Evolutionary conservation across 2,329 filamentous ascomycete species (phyloP).

Genomic region (Stemphylium beticola): DNA sequence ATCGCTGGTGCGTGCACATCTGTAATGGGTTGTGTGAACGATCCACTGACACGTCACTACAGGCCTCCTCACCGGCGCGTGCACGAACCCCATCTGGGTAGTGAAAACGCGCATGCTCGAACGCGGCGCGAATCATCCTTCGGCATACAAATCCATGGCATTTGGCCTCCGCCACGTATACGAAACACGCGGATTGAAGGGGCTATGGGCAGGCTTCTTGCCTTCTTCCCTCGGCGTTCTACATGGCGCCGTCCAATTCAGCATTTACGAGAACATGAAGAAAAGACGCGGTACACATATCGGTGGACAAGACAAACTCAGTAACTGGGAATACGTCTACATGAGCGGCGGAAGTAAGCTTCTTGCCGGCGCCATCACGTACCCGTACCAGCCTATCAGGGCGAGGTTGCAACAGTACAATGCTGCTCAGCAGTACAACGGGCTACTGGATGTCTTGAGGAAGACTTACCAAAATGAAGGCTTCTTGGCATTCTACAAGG

Average conservation of each 20-base stretch:
- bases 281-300: slow-evolving; percentile 59
- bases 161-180: slow-evolving; percentile 73
- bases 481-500: slow-evolving; percentile 84
- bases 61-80: slow-evolving; percentile 76
- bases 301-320: slow-evolving; percentile 55
- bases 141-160: slow-evolving; percentile 81
- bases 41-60: slow-evolving; percentile 14
- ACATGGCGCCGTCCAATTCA: slow-evolving; percentile 94
- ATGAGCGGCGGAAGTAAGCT: slow-evolving; percentile 84
- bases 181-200: slow-evolving; percentile 72
- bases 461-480: slow-evolving; percentile 84
- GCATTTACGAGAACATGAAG: slow-evolving; percentile 84
- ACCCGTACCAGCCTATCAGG: slow-evolving; percentile 92
- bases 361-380: slow-evolving; percentile 86
- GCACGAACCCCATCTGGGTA: slow-evolving; percentile 97
- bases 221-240: slow-evolving; percentile 85
- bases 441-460: slow-evolving; percentile 71
- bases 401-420: slow-evolving; percentile 89
- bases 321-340: slow-evolving; percentile 77
- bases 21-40: neutral
- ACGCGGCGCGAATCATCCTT: slow-evolving; percentile 73
- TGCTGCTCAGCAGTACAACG: slow-evolving; percentile 74
- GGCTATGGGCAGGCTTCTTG: slow-evolving; percentile 86
- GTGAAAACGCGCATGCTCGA: slow-evolving; percentile 97
- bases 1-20: slow-evolving; percentile 55